Conservation (phyloP, 805 yeast species). For the Blastobotrys americana region DNA sequence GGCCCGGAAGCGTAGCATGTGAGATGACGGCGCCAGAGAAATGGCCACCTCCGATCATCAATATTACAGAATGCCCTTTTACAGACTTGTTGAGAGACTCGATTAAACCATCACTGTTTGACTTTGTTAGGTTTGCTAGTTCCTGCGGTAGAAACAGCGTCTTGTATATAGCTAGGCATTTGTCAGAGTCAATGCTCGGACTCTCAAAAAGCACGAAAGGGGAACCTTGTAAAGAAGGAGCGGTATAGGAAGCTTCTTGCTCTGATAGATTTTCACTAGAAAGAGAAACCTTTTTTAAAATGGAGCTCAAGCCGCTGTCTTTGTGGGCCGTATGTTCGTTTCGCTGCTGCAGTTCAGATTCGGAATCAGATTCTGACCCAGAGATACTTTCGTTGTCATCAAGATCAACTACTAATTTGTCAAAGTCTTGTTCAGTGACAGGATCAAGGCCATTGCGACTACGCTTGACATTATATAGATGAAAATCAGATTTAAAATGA, state of each 20-base stretch:
- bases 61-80: constrained; percentile 51
- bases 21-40: constrained; percentile 92
- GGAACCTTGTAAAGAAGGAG: constrained; percentile 39
- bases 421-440: constrained; percentile 53
- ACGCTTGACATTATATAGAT: constrained; percentile 54
- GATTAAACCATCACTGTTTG: too few relatives aligned
- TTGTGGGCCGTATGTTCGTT: too few relatives aligned
- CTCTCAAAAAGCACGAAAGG: constrained; percentile 60
- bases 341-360: constrained; percentile 30
- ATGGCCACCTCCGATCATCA: constrained; percentile 97
- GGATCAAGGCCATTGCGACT: constrained; percentile 38
- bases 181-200: constrained; percentile 35
- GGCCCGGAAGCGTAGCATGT: constrained; percentile 45
- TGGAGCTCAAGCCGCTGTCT: constrained; percentile 13
- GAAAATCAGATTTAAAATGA: constrained; percentile 54
- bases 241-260: constrained; percentile 4
- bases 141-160: constrained; percentile 38
- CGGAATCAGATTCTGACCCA: constrained; percentile 42
- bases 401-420: constrained; percentile 42
- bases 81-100: constrained; percentile 42
- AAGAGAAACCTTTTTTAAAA: constrained; percentile 7
- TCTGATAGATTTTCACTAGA: constrained; percentile 10
- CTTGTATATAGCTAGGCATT: constrained; percentile 64
- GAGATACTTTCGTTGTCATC: constrained; percentile 43
- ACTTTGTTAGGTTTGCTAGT: too few relatives aligned